Base-by-base conservation (phyloP, 2,329 filamentous ascomycete species). In the Parastagonospora nodorum region DNA sequence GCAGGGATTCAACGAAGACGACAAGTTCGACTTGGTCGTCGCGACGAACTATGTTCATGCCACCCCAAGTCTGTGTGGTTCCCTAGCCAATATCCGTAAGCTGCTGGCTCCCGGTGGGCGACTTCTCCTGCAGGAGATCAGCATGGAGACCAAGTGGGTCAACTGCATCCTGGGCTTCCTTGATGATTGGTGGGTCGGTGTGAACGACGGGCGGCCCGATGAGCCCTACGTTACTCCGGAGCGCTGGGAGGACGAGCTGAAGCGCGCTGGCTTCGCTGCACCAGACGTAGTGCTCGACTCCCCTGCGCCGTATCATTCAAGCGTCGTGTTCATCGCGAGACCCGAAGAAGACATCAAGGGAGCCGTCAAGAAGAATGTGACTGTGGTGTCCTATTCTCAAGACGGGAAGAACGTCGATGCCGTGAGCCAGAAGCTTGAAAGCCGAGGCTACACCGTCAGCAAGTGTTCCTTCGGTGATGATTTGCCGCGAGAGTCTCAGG, bases 21-120 rank as follows among this genome's bases (percentile, higher is more conserved):
- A 24, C 3, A 24, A 24, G 19, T 24, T 24, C 19, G 19, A 24
- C 19, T 24, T 24, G 19, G 44, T 64, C 30, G 36, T 66, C 10
- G 59, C 61, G 7, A 43, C 50, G 1, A 54, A 55, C 33, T 45
- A 57, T 1, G 5, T 63, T 1, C 53, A 57, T 37, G 50, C 61
- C 1, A 53, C 58, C 2, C 28, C 35, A 9, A 39, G 15, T 32
- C 5, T 46, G 14, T 7, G 24, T n/a, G 3, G 31, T 8, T 16
- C 12, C 2, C 28, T 40, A 10, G 10, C 8, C 8, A 40, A 29
- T 12, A n/a, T 27, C 8, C 19, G 38, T 9, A 15, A 9, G 10
- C 24, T 40, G 27, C 10, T 40, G 38, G 27, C 19, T 9, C 9
- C 9, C 7, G 27, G 27, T 6, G 38, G 38, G 2, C 27, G 27